These are phyloP conservation scores for Termitomyces bulborhizus DNA, from an alignment of 768 basidiomycete species.

Conservation along the genomic window DNA sequence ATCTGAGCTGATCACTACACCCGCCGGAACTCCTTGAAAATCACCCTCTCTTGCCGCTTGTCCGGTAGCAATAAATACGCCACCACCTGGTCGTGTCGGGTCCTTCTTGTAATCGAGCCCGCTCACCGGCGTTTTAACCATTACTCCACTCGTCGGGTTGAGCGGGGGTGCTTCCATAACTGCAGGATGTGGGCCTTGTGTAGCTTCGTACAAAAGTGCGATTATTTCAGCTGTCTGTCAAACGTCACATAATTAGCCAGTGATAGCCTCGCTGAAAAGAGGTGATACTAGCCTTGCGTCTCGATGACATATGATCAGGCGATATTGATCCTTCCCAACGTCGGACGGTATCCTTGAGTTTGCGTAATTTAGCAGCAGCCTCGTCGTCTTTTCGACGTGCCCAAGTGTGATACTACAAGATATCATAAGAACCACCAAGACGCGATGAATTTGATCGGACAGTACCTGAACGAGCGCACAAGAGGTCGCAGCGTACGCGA, in stretches of 20 bases:
- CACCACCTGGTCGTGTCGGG: conserved; percentile 76
- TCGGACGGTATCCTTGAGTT: conserved; percentile 77
- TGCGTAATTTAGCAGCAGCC: conserved; percentile 68
- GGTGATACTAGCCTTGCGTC: conserved; percentile 64
- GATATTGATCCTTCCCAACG: conserved; percentile 85
- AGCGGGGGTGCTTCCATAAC: conserved; percentile 52
- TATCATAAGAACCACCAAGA: conserved; percentile 1
- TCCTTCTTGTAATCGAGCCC: conserved; percentile 74
- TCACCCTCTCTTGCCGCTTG: conserved; percentile 36
- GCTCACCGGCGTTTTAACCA: conserved; percentile 41
- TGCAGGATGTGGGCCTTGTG: conserved; percentile 58
- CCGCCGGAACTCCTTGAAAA: conserved; percentile 50
- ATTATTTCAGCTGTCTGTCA: conserved; percentile 88
- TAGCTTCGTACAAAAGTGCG: conserved; percentile 85
- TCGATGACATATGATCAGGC: conserved; percentile 91
- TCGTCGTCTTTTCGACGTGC: conserved; percentile 74
- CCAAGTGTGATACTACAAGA: conserved; percentile 84
- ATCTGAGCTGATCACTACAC: conserved; percentile 47
- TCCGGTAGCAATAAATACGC: conserved; percentile 69
- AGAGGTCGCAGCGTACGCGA: conserved; percentile 82
- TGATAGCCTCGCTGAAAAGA: conserved; percentile 12
- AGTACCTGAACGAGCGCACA: conserved; percentile 88
- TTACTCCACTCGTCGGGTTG: conserved; percentile 75
- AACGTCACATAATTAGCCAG: not conserved
- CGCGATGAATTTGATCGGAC: not conserved